A percentile compares a stretch with the other conserved stretches of the same genome.
phyloP scores from a whole-genome alignment of 257 asterid species.

The Solanum microdontum region DNA sequence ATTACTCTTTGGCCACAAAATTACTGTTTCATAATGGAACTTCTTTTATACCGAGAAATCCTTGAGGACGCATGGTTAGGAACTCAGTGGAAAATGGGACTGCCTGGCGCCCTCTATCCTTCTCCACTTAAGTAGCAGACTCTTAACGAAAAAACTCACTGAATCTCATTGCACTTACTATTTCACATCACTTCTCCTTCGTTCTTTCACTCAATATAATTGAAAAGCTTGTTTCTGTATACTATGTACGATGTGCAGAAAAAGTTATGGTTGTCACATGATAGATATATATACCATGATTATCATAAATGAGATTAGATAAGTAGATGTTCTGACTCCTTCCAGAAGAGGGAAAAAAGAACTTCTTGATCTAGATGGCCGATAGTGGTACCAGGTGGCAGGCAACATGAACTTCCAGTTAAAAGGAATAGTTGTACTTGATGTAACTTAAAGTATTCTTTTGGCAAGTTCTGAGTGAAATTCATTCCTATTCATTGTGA shows the following conservation, averaged over 20 bases:
- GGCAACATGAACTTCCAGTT: background rate
- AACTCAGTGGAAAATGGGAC: background rate
- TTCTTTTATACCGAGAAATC: background rate
- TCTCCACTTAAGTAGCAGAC: background rate
- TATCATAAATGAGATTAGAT: background rate
- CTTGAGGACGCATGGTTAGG: background rate
- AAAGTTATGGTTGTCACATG: background rate
- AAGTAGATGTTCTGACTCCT: background rate
- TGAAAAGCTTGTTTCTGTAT: background rate
- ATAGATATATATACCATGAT: background rate
- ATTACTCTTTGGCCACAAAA: background rate
- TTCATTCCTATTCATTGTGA: background rate
- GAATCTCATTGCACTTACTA: background rate
- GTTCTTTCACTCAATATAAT: background rate
- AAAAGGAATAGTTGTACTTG: background rate
- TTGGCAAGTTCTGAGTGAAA: background rate
- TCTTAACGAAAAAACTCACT: background rate
- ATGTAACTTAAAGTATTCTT: background rate
- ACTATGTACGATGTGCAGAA: background rate
- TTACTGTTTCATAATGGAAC: background rate
- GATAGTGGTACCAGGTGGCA: background rate
- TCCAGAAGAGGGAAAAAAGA: background rate
- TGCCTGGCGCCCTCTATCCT: background rate
- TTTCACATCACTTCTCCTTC: background rate
- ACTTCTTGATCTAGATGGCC: background rate